phyloP scores from a whole-genome alignment of 2,329 filamentous ascomycete species.

The Penicillium janthinellum region DNA sequence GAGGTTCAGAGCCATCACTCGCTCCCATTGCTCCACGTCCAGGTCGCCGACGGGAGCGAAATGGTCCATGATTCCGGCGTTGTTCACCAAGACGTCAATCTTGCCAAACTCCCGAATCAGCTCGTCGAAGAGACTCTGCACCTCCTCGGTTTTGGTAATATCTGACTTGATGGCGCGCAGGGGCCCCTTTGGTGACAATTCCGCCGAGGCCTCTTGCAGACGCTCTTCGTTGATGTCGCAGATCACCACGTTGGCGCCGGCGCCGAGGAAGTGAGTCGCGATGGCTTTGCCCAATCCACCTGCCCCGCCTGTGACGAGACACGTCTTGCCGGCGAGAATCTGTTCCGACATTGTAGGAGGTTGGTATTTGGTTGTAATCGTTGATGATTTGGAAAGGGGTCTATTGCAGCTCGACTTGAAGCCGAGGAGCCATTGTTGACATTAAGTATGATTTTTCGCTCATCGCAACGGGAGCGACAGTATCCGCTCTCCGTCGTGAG shows the following conservation, averaged over 20 bases:
- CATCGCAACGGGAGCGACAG: constrained; percentile 9
- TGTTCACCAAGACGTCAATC: constrained; percentile 63
- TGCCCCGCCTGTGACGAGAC: constrained; percentile 41
- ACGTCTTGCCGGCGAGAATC: constrained; percentile 29
- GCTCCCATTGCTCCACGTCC: constrained; percentile 54
- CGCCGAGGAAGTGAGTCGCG: constrained; percentile 35
- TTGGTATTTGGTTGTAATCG: neutral
- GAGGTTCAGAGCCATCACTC: constrained; percentile 58
- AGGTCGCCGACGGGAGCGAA: constrained; percentile 57
- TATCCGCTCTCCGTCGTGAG: constrained; percentile 12
- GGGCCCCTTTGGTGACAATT: constrained; percentile 25
- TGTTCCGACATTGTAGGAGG: constrained; percentile 20
- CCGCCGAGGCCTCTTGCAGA: constrained; percentile 24
- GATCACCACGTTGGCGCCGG: constrained; percentile 43
- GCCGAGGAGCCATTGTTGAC: neutral
- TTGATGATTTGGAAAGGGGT: neutral
- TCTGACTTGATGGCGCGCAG: constrained; percentile 38
- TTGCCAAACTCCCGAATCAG: constrained; percentile 41
- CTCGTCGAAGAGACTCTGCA: constrained; percentile 43
- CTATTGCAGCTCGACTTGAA: neutral
- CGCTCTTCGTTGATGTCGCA: constrained; percentile 40
- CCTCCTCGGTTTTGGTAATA: constrained; percentile 39
- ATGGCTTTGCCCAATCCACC: constrained; percentile 44
- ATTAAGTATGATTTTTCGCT: constrained; percentile 10
- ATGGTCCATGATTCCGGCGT: constrained; percentile 60